Conservation (phyloP, 2,329 filamentous ascomycete genomes). For the Neofusicoccum kwambonambiense region DNA sequence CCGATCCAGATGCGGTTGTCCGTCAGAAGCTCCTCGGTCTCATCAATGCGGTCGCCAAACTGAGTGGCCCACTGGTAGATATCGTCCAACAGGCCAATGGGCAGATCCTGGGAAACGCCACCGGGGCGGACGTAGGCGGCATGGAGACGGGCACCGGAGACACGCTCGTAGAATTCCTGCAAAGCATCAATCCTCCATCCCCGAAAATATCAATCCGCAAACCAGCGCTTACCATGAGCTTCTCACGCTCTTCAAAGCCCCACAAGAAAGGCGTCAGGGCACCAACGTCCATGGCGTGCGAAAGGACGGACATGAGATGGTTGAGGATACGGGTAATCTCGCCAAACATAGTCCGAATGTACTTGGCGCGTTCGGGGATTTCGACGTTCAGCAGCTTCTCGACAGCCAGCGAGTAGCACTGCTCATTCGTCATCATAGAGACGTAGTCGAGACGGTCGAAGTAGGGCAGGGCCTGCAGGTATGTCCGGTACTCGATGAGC, state of each 20-base stretch:
- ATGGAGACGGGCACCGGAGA: conserved; percentile 95
- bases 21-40: conserved; percentile 97
- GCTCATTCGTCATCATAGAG: conserved; percentile 99
- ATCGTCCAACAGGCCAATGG: conserved; percentile 89
- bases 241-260: conserved; percentile 99
- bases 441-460: conserved; percentile 99
- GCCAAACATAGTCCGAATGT: conserved; percentile 91
- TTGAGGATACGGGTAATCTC: conserved; percentile 94
- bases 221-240: conserved; percentile 80
- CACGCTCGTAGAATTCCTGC: conserved; percentile 99
- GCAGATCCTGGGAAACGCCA: conserved; percentile 93
- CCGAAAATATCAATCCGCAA: not conserved
- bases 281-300: conserved; percentile 98
- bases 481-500: conserved; percentile 99
- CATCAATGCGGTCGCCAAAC: conserved; percentile 96
- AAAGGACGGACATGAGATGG: conserved; percentile 96
- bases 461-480: conserved; percentile 95
- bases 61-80: conserved; percentile 99
- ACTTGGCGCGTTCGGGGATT: conserved; percentile 93
- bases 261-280: conserved; percentile 97
- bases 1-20: conserved; percentile 99
- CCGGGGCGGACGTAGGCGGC: conserved; percentile 95
- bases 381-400: conserved; percentile 98
- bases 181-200: conserved; percentile 1
- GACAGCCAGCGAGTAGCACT: conserved; percentile 91